Evolutionary conservation across 768 basidiomycete species (phyloP).

Genomic region (Clavaria fumosa): DNA sequence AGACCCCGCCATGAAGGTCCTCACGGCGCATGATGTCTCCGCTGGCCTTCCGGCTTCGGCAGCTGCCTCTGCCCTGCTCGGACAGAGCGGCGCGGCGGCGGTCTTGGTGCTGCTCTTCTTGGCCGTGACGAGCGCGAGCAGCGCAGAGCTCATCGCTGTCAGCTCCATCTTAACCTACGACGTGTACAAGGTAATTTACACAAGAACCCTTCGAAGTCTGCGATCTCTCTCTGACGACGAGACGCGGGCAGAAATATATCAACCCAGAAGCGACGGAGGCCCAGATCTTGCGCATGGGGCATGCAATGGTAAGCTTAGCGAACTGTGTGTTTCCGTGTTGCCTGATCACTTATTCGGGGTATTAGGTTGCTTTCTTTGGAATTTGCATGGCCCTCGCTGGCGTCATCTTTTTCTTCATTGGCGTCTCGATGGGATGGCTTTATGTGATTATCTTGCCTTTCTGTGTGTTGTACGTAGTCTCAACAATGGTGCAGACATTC

Average conservation of each 20-base stretch:
- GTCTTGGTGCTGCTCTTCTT: constrained; percentile 73
- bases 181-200: constrained; percentile 46
- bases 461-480: not conserved
- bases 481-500: constrained; percentile 39
- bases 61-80: constrained; percentile 69
- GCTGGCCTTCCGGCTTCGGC: constrained; percentile 83
- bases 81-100: constrained; percentile 64
- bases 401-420: constrained; percentile 77
- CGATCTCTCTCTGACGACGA: not conserved
- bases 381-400: constrained; percentile 74
- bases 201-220: not conserved
- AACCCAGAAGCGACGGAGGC: constrained; percentile 67
- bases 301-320: constrained; percentile 38
- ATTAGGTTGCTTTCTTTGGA: constrained; percentile 51
- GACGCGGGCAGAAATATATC: constrained; percentile 41
- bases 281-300: constrained; percentile 56
- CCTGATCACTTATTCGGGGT: not conserved
- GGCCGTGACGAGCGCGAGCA: constrained; percentile 73
- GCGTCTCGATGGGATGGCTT: constrained; percentile 88
- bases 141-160: constrained; percentile 86
- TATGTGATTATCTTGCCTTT: constrained; percentile 39
- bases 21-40: constrained; percentile 50
- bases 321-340: not conserved
- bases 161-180: constrained; percentile 76
- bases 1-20: constrained; percentile 35